Base-by-base conservation (phyloP, 495 filamentous ascomycete genomes). In the Hyphodiscus hymeniophilus region DNA sequence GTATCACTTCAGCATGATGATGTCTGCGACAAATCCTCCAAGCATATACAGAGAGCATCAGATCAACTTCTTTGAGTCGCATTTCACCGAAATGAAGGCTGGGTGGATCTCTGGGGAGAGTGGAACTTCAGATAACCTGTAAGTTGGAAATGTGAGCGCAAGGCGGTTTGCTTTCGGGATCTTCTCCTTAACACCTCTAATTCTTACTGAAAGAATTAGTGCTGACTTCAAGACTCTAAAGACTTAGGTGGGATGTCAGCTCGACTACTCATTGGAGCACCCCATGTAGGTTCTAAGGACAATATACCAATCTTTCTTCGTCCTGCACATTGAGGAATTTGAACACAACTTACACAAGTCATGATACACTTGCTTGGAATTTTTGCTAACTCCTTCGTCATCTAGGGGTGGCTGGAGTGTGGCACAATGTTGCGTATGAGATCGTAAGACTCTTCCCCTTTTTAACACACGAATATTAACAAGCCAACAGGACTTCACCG, bases 71-170 rank as follows among this genome's bases (percentile, higher is more conserved):
- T 87, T 87, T 57, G 74, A 86, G 68, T 77, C 70, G 60, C 81
- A 86, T 67, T 87, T 85, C 63, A 86, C 82, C 46, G 83, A 86
- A 67, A 63, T 88, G 60, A 85, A 87, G 67, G 78, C 77, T 51
- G 84, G 83, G 46, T 75, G 72, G 73, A 65, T 79, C 45, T 71
- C 70, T 38, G 80, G 81, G 44, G 77, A 79, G 62, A 51, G 58
- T 40, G 77, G 72, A 26, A 71, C 73, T 22, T 58, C 56, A 41
- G 77, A 84, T 54, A n/a, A n/a, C n/a, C n/a, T n/a, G n/a, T n/a
- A n/a, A n/a, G n/a, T n/a, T n/a, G n/a, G n/a, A n/a, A n/a, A n/a
- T n/a, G n/a, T n/a, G n/a, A n/a, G n/a, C n/a, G n/a, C n/a, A n/a
- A n/a, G n/a, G n/a, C n/a, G n/a, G n/a, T n/a, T n/a, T n/a, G n/a